Conservation (phyloP, 148 eudicot genomes). For the Bassia scoparia region DNA sequence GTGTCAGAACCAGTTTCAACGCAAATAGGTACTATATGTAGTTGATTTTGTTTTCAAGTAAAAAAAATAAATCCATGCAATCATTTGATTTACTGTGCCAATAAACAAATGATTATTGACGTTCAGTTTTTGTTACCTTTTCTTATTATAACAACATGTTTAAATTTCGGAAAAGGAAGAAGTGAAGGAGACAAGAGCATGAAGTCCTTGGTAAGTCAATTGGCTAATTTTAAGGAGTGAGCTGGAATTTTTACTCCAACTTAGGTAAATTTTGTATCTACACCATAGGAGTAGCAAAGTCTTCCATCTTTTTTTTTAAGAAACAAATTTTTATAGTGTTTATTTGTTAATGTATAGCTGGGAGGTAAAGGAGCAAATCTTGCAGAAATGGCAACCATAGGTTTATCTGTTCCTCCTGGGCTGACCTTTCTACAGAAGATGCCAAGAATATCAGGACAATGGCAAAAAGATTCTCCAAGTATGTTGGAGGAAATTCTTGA, state of each 20-base stretch:
- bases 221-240: not conserved
- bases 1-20: constrained; percentile 51
- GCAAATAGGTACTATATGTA: constrained; percentile 38
- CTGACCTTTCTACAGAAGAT: constrained; percentile 94
- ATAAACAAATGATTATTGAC: not conserved
- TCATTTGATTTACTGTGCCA: not conserved
- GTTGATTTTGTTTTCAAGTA: not conserved
- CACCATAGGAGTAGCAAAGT: not conserved
- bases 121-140: not conserved
- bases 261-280: not conserved
- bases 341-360: constrained; percentile 39
- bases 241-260: not conserved
- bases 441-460: constrained; percentile 80
- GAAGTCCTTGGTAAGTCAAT: constrained; percentile 84
- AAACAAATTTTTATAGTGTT: not conserved
- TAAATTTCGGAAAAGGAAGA: constrained; percentile 90
- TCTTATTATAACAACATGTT: constrained; percentile 55
- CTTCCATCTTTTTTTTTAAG: not conserved
- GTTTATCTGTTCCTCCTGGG: constrained; percentile 94
- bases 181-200: constrained; percentile 94
- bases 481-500: constrained; percentile 82
- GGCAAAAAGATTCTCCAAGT: constrained; percentile 57
- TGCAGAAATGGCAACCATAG: constrained; percentile 99
- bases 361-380: constrained; percentile 99
- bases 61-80: too few species aligned